Conservation (phyloP, 495 filamentous ascomycete genomes). For the Cetradonia linearis region DNA sequence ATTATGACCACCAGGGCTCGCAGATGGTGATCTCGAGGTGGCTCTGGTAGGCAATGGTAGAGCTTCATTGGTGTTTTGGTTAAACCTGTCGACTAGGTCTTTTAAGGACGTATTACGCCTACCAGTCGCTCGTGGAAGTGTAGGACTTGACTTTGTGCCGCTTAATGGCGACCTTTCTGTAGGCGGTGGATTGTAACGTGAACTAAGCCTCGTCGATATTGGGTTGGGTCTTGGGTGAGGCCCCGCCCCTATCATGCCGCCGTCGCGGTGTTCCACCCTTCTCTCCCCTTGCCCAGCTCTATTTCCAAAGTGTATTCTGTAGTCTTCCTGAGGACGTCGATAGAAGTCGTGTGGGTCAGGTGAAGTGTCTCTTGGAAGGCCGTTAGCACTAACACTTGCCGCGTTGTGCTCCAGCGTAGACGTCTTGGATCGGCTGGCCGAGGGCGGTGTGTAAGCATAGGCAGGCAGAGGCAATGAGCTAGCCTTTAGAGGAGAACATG, state of each 20-base stretch:
- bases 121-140: slow-evolving; percentile 26
- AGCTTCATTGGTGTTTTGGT: slow-evolving; percentile 45
- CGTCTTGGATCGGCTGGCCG: slow-evolving; percentile 24
- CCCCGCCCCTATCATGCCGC: slow-evolving; percentile 22
- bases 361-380: slow-evolving; percentile 28
- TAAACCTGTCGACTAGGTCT: slow-evolving; percentile 53
- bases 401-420: slow-evolving; percentile 24
- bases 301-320: slow-evolving; percentile 23
- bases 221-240: slow-evolving; percentile 12
- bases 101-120: slow-evolving; percentile 46
- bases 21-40: slow-evolving; percentile 27
- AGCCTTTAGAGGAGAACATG: not conserved
- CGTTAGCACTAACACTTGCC: slow-evolving; percentile 17
- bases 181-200: slow-evolving; percentile 31
- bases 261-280: slow-evolving; percentile 25
- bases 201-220: slow-evolving; percentile 30
- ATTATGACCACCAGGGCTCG: slow-evolving; percentile 8
- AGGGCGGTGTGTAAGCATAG: slow-evolving; percentile 21
- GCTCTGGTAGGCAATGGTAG: slow-evolving; percentile 38
- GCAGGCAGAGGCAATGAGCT: slow-evolving; percentile 19
- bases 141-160: slow-evolving; percentile 23
- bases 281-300: slow-evolving; percentile 26
- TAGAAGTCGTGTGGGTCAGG: slow-evolving; percentile 48
- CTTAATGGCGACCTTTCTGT: slow-evolving; percentile 23
- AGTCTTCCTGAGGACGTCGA: slow-evolving; percentile 30